These are phyloP conservation scores for Nicotiana otophora DNA, from an alignment of 257 asterid genomes.

Conservation along the genomic window DNA sequence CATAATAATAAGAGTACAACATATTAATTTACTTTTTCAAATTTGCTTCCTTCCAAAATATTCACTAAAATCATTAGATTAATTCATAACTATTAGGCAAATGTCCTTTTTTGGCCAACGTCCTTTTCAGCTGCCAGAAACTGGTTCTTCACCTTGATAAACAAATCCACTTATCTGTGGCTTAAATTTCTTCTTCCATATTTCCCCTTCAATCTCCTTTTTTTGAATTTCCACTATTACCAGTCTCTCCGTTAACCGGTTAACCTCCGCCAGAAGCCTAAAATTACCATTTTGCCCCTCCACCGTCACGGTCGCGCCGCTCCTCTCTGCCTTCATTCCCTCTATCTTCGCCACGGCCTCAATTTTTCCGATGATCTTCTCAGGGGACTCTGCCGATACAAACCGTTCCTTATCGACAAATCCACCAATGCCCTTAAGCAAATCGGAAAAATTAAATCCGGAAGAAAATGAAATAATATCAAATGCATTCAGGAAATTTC, in stretches of 20 bases:
- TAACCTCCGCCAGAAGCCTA: neutral
- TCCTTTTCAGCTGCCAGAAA: constrained; percentile 3
- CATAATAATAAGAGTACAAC: neutral
- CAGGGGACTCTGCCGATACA: constrained; percentile 22
- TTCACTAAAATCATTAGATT: neutral
- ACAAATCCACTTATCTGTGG: constrained; percentile 10
- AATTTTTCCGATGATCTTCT: constrained; percentile 19
- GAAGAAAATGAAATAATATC: constrained; percentile 37
- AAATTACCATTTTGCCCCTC: constrained; percentile 19
- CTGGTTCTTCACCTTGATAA: constrained; percentile 3
- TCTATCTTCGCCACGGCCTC: constrained; percentile 25
- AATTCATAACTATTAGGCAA: neutral
- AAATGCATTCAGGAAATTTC: constrained; percentile 27
- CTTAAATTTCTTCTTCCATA: constrained; percentile 13
- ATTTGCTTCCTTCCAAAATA: no score
- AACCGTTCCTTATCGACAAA: constrained; percentile 16
- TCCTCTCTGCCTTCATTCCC: constrained; percentile 14
- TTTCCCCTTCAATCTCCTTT: constrained; percentile 3
- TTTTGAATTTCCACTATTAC: constrained; percentile 17
- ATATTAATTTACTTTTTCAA: neutral
- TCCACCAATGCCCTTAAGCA: constrained; percentile 13
- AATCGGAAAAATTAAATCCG: constrained; percentile 31
- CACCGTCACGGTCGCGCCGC: constrained; percentile 11
- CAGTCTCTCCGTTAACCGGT: constrained; percentile 22
- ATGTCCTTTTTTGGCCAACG: neutral